Percentiles rank a stretch among this genome's conserved stretches.
Conservation (phyloP, 2,329 filamentous ascomycete genomes). For the Graphilbum sp. region DNA sequence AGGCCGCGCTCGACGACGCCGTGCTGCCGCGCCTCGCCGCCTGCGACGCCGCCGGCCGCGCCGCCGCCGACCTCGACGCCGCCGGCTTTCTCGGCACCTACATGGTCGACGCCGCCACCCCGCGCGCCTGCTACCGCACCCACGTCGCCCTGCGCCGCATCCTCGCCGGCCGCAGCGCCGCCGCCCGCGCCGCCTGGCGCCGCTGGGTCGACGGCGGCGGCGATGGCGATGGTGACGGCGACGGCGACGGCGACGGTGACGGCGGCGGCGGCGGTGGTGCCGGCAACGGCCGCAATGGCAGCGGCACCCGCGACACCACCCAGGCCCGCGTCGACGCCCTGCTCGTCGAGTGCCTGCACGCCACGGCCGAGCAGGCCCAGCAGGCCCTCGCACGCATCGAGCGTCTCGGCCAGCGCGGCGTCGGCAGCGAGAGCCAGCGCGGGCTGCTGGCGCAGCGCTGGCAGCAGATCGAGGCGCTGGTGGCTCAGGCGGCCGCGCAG, state of each 20-base stretch:
- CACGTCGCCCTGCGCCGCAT: constrained; percentile 11
- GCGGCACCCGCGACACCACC: not conserved
- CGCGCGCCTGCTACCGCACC: constrained; percentile 12
- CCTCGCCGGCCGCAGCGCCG: constrained; percentile 2
- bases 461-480: constrained; percentile 10
- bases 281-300: constrained; percentile 1
- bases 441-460: constrained; percentile 7
- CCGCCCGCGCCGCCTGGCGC: constrained; percentile 6
- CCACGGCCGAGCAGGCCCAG: constrained; percentile 6
- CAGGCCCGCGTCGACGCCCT: constrained; percentile 3
- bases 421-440: constrained; percentile 7
- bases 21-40: constrained; percentile 17
- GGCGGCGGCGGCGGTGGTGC: constrained; percentile 2
- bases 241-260: constrained; percentile 1
- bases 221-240: not conserved
- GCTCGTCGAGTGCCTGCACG: constrained; percentile 5
- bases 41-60: not conserved
- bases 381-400: constrained; percentile 2
- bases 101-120: constrained; percentile 12
- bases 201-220: constrained; percentile 5
- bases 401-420: not conserved
- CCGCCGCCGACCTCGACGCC: constrained; percentile 6
- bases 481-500: constrained; percentile 3
- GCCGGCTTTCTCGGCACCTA: constrained; percentile 11
- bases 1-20: constrained; percentile 27